Percentiles rank a stretch among this genome's conserved stretches.
Conservation (phyloP, 1,284 basidiomycete genomes). For the Ustilago esculenta region DNA sequence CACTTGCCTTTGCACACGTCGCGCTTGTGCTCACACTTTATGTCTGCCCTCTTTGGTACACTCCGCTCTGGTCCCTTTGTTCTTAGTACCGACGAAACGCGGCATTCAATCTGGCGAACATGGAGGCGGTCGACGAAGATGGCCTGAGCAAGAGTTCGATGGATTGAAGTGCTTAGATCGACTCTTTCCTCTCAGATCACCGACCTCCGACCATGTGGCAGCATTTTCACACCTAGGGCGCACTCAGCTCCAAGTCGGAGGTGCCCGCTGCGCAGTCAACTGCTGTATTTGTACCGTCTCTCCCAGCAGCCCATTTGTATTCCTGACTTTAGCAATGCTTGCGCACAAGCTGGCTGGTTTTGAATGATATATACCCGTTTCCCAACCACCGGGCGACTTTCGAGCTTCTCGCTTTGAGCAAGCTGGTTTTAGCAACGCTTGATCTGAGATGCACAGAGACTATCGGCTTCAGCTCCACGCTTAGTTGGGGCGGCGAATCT, state of each 20-base stretch:
- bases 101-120: conserved; percentile 62
- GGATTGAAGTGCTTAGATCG: background rate
- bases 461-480: too few relatives aligned
- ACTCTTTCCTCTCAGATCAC: too few relatives aligned
- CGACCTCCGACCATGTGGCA: too few relatives aligned
- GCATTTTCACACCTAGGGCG: too few relatives aligned
- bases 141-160: conserved; percentile 12
- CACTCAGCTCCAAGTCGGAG: too few relatives aligned
- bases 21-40: background rate
- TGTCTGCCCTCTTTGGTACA: background rate
- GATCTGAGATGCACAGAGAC: too few relatives aligned
- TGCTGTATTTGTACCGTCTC: conserved; percentile 7
- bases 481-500: too few relatives aligned
- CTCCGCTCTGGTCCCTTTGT: background rate
- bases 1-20: too few relatives aligned
- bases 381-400: too few relatives aligned
- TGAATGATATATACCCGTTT: conserved; percentile 11
- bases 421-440: too few relatives aligned
- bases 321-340: background rate
- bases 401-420: too few relatives aligned
- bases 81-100: conserved; percentile 62
- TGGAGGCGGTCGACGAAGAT: conserved; percentile 46
- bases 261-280: too few relatives aligned
- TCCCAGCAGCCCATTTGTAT: background rate
- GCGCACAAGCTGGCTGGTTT: background rate